These are phyloP conservation scores for Gliomastix tumulicola DNA, from an alignment of 2,329 filamentous ascomycete genomes.

Conservation along the genomic window DNA sequence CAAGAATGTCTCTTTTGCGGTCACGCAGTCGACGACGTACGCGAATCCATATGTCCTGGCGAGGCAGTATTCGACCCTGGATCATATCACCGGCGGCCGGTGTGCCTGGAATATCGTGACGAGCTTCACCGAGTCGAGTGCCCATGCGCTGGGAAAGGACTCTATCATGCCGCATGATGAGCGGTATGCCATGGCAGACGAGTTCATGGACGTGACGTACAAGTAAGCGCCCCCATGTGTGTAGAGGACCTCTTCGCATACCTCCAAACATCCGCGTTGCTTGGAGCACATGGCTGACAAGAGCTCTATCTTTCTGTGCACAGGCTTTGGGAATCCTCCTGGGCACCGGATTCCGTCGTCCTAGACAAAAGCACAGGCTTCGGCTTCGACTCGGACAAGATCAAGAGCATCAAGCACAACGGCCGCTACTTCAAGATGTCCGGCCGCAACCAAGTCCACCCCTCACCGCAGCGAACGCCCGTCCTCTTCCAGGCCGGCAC, in stretches of 20 bases:
- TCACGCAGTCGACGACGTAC: not conserved
- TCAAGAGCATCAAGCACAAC: slow-evolving; percentile 52
- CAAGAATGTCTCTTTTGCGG: not conserved
- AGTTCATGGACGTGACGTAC: too few species aligned
- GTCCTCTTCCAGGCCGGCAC: slow-evolving; percentile 54
- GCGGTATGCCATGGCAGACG: too few species aligned
- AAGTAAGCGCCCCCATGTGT: too few species aligned
- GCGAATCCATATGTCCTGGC: slow-evolving; percentile 1
- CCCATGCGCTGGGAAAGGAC: too few species aligned
- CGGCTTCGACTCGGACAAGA: slow-evolving; percentile 41
- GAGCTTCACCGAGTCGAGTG: too few species aligned
- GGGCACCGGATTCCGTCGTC: slow-evolving; percentile 49
- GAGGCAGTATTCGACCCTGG: not conserved
- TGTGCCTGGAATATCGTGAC: not conserved
- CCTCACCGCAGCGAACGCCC: slow-evolving; percentile 36
- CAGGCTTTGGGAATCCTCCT: slow-evolving; percentile 40
- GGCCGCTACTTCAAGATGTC: slow-evolving; percentile 36
- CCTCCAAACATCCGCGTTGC: too few species aligned
- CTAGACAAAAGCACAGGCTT: slow-evolving; percentile 36
- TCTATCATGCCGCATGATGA: too few species aligned
- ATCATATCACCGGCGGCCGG: not conserved
- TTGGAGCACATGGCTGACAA: too few species aligned
- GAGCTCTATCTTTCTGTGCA: too few species aligned
- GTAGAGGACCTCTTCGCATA: too few species aligned
- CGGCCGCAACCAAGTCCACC: slow-evolving; percentile 33